Evolutionary conservation across 176 grass and related monocot species (phyloP), one percentile per base, ranked within the genome.

Genomic region (Oryza brachyantha): DNA sequence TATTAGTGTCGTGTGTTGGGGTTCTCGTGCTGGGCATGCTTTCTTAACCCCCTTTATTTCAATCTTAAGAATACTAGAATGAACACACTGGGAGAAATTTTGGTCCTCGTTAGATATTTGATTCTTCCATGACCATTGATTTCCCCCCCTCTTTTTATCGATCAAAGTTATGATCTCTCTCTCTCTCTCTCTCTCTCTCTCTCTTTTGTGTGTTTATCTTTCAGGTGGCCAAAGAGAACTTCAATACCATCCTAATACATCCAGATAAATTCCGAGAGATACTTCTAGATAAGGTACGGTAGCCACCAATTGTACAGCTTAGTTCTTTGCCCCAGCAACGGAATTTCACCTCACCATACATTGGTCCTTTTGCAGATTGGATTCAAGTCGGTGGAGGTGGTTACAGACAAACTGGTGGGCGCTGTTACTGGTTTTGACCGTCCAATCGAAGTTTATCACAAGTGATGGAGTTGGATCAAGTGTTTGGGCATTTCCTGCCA

Each of bases 261-360:
- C 96, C 96, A 67, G 71, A 86, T 37, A 84, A 85, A 81, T 99
- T 99, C 64, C 81, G 88, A 66, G 96, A 99, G 75, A 76, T 99
- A 73, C 90, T 95, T 78, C 83, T 99, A 37, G 96, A 99, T 52
- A 99, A 99, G 96, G 96, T 99, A 91, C 14, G 45, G 70, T 76
- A 1, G 38, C 41, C 31, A 35, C 11, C 2, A 55, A 39, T 79
- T 75, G 0, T 42, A 71, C n/a, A 24, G 27, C 61, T 77, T 14
- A 19, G 10, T 83, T 81, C 1, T 61, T 46, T 55, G 5, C 8
- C 39, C 50, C 7, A 48, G 35, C 19, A 41, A 74, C 0, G 11
- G 38, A 48, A 22, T 58, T 69, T 60, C 54, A 29, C 43, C 81
- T 43, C 43, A 29, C 65, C 32, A 65, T 43, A 8, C 42, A 37